Base-by-base conservation (phyloP, 2,329 filamentous ascomycete species). In the Colletotrichum magnum region DNA sequence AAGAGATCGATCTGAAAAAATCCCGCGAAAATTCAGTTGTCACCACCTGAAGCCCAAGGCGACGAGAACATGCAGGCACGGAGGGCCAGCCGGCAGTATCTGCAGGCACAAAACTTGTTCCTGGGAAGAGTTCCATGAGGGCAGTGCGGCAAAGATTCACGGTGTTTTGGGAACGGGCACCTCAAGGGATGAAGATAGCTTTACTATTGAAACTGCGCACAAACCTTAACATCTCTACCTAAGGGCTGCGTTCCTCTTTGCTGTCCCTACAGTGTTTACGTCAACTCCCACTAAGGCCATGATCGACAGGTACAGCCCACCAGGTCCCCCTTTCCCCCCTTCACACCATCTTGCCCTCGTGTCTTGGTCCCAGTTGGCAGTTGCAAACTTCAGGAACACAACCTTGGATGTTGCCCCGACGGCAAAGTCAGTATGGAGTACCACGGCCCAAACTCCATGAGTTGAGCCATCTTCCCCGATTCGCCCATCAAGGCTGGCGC, bases 241-340 rank as follows among this genome's bases (percentile, higher is more conserved):
- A 6, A 28, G 16, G 21, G 2, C 7, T 5, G 26, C 18, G 66
- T 59, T 18, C 1, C 61, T 51, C 39, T 66, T 66, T 62, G 15
- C 18, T 16, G 7, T n/a, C 16, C 24, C 2, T 47, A 69, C 62
- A 69, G 66, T 69, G 50, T 18, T 32, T 6, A 24, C 26, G n/a
- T 21, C 32, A 60, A 62, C 21, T 18, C 62, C 26, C 66, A 69
- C 66, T 66, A 43, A 56, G 66, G 62, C 39, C 36, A 16, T 59
- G 66, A 69, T 69, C 62, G 66, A 59, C 66, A 69, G 66, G 66
- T 39, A 69, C 66, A 54, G 12, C 59, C 59, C 59, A 62, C 50
- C 53, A n/a, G 28, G 32, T 16, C 18, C n/a, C 47, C 54, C 47
- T 52, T 24, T 32, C 50, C 39, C 7, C 39, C 13, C 60, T 45